These are phyloP conservation scores for Solanum sejunctum DNA, from an alignment of 257 asterid species.

Conservation along the genomic window DNA sequence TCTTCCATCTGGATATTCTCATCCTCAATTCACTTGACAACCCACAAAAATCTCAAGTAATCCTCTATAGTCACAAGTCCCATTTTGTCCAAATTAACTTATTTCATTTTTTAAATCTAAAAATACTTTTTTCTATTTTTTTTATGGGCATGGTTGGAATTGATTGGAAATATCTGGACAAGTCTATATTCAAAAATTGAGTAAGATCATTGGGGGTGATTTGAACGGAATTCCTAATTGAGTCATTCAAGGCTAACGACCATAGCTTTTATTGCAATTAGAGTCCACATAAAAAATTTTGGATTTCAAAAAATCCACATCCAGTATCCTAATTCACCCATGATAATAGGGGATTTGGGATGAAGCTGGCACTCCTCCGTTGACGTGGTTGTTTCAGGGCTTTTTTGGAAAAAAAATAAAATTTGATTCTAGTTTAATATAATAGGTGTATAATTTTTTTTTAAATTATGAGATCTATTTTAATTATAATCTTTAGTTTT, in stretches of 20 bases:
- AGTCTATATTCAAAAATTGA: neutral
- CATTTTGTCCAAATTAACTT: neutral
- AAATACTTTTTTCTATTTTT: neutral
- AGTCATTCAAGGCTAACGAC: neutral
- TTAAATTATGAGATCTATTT: too few species aligned
- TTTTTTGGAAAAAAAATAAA: too few species aligned
- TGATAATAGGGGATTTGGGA: too few species aligned
- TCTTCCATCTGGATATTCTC: neutral
- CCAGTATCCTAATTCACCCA: too few species aligned
- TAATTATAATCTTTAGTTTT: too few species aligned
- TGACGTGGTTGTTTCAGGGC: too few species aligned
- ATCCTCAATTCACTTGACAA: neutral
- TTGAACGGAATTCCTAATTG: neutral
- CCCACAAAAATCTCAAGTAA: neutral
- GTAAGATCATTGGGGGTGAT: neutral
- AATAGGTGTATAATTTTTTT: too few species aligned
- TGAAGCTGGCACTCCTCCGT: too few species aligned
- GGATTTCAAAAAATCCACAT: too few species aligned
- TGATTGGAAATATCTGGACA: neutral
- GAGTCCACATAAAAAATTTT: too few species aligned
- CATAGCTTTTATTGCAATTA: too few species aligned
- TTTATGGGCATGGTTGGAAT: neutral
- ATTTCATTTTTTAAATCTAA: neutral
- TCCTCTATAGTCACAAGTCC: neutral
- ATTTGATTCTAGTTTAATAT: too few species aligned